A percentile compares a stretch with the other conserved stretches of the same genome.
Conservation (phyloP, 148 eudicot genomes). For the Linanthus parryae region DNA sequence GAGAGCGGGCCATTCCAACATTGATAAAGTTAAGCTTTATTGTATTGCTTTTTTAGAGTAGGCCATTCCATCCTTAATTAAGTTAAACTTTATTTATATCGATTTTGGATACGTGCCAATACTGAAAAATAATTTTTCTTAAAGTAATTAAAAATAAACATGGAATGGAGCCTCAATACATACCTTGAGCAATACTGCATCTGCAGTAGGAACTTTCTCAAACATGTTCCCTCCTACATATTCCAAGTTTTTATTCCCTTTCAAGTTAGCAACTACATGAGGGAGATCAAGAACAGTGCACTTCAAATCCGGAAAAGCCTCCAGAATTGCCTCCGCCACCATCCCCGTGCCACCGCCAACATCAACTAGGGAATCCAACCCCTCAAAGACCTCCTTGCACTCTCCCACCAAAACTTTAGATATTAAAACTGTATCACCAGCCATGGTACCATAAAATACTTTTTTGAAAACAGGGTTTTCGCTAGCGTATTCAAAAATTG, state of each 20-base stretch:
- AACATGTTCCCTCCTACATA: constrained; percentile 12
- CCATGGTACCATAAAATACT: constrained; percentile 1
- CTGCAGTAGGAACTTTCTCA: constrained; percentile 2
- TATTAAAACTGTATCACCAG: background rate
- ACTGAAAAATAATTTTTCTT: no score
- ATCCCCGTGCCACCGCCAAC: constrained; percentile 8
- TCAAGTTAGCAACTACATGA: background rate
- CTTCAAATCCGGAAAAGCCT: background rate
- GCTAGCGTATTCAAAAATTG: background rate
- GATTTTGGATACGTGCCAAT: no score
- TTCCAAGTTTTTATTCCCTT: constrained; percentile 1
- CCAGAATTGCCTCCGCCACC: background rate
- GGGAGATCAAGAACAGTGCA: constrained; percentile 2
- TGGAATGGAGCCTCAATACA: no score
- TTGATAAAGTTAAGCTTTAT: no score
- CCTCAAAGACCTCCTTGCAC: constrained; percentile 2
- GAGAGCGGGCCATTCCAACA: no score
- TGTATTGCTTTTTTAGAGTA: no score
- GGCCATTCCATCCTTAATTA: no score
- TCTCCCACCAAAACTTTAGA: background rate
- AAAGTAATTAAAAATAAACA: no score
- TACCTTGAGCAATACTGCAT: constrained; percentile 9
- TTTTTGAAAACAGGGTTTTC: background rate
- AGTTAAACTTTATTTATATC: no score
- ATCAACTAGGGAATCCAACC: constrained; percentile 8